Evolutionary conservation across 331 rosid species (phyloP).

Genomic region (Rosa hybrid): DNA sequence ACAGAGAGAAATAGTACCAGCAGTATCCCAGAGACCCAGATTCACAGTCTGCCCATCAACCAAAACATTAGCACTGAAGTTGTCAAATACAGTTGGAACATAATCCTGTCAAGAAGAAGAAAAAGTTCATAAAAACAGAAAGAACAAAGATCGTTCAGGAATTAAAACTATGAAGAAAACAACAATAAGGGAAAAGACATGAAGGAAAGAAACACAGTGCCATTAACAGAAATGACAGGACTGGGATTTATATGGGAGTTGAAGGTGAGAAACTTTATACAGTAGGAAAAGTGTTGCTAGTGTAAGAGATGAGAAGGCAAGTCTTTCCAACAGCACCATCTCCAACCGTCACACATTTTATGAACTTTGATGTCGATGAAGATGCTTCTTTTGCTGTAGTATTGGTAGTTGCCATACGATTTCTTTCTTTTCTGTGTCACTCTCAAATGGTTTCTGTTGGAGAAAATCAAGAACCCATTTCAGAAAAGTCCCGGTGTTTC

Average conservation of each 20-base stretch:
- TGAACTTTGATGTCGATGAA: slow-evolving; percentile 36
- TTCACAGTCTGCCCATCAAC: slow-evolving; percentile 52
- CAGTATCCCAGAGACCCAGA: slow-evolving; percentile 69
- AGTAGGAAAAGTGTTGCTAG: slow-evolving; percentile 52
- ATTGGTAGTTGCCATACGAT: slow-evolving; percentile 20
- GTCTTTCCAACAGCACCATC: slow-evolving; percentile 62
- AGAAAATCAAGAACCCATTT: not conserved
- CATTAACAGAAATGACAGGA: not conserved
- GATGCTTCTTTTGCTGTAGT: slow-evolving; percentile 9
- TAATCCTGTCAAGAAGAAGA: slow-evolving; percentile 42
- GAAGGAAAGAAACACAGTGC: not conserved
- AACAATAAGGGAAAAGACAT: not conserved
- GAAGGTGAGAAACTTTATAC: slow-evolving; percentile 20
- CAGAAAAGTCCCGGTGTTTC: not conserved
- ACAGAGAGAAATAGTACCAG: slow-evolving; percentile 36
- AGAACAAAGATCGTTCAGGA: not conserved
- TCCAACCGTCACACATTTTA: slow-evolving; percentile 50
- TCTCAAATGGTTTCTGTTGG: not conserved
- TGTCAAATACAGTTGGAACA: slow-evolving; percentile 62
- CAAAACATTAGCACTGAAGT: slow-evolving; percentile 56
- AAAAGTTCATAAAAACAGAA: not conserved
- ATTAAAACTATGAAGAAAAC: not conserved
- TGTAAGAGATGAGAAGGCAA: slow-evolving; percentile 51
- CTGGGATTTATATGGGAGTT: too few relatives aligned
- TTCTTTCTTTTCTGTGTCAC: not conserved